A percentile compares a stretch with the other conserved stretches of the same genome.
phyloP scores from a whole-genome alignment of 2,329 filamentous ascomycete genomes.

The Geosmithia morbida region DNA sequence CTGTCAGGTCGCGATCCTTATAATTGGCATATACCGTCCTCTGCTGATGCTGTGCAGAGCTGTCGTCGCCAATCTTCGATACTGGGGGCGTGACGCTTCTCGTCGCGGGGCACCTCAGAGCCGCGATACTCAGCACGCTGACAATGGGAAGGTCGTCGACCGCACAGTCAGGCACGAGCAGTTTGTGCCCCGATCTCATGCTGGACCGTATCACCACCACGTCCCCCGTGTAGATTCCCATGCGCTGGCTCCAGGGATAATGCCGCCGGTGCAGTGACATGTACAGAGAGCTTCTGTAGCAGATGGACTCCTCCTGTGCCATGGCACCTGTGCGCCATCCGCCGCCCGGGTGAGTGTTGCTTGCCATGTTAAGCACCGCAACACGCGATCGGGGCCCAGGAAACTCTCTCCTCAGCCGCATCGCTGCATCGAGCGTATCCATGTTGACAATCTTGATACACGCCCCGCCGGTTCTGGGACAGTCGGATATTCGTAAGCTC shows the following conservation, averaged over 20 bases:
- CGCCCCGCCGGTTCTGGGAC: slow-evolving; percentile 18
- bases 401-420: slow-evolving; percentile 14
- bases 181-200: slow-evolving; percentile 26
- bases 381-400: slow-evolving; percentile 18
- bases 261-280: slow-evolving; percentile 28
- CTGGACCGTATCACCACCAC: slow-evolving; percentile 43
- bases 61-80: not conserved
- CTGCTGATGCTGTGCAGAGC: slow-evolving; percentile 5
- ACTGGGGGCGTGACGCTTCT: slow-evolving; percentile 3
- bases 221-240: slow-evolving; percentile 43
- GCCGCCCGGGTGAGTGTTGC: slow-evolving; percentile 40
- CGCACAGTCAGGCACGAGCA: slow-evolving; percentile 22
- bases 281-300: slow-evolving; percentile 44
- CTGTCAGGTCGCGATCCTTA: slow-evolving; percentile 36
- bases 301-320: slow-evolving; percentile 57
- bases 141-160: slow-evolving; percentile 30
- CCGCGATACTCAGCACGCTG: slow-evolving; percentile 47
- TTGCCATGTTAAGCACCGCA: slow-evolving; percentile 55
- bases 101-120: slow-evolving; percentile 26
- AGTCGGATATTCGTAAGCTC: slow-evolving; percentile 22
- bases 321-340: slow-evolving; percentile 46
- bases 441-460: slow-evolving; percentile 35
- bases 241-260: slow-evolving; percentile 36
- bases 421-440: slow-evolving; percentile 43
- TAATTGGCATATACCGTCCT: slow-evolving; percentile 22